Evolutionary conservation across 345 rosid species (phyloP), one percentile per base, ranked within the genome.

Genomic region (Moricandia arvensis): DNA sequence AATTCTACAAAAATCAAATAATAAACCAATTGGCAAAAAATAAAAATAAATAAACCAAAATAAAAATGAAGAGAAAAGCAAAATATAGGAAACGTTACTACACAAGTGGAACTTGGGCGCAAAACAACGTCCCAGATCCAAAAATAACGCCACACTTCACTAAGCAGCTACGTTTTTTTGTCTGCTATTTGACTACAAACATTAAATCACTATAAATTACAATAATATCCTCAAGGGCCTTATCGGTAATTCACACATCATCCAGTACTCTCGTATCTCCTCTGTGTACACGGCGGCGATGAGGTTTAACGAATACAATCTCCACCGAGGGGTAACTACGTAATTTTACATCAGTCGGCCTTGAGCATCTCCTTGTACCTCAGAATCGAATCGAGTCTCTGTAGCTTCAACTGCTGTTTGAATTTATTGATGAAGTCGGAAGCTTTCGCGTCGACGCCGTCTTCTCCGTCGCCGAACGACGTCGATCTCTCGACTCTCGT

Each of bases 361-460:
- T 80, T 80, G 35, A 75, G 80, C 76, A 70, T 75, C 76, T 80
- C 78, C 63, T 80, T 80, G 78, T 67, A 60, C 73, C 83, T 76
- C 16, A 80, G 66, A 34, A 80, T 66, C n/a, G 83, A 80, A 47
- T 80, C 83, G 60, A 80, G 78, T 63, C 80, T 71, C 71, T 80
- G 83, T 33, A 80, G 38, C 18, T 76, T 76, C 34, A 80, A 67
- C 65, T 80, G 83, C 49, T 75, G 80, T n/a, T 80, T 80, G 76
- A 80, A 80, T 18, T 75, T 80, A 68, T 71, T 80, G 49, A 80
- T 80, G 73, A 80, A 80, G 73, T 80, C 83, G 3, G 80, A 67
- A 57, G 83, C 83, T 76, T 80, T 80, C n/a, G 74, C 77, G 74
- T 80, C 83, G 35, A 80, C 80, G 63, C 83, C 16, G 10, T 60